Percentiles rank a stretch among this genome's conserved stretches.
phyloP scores from a whole-genome alignment of 208 protist species.

The Acanthamoeba lenticulata region DNA sequence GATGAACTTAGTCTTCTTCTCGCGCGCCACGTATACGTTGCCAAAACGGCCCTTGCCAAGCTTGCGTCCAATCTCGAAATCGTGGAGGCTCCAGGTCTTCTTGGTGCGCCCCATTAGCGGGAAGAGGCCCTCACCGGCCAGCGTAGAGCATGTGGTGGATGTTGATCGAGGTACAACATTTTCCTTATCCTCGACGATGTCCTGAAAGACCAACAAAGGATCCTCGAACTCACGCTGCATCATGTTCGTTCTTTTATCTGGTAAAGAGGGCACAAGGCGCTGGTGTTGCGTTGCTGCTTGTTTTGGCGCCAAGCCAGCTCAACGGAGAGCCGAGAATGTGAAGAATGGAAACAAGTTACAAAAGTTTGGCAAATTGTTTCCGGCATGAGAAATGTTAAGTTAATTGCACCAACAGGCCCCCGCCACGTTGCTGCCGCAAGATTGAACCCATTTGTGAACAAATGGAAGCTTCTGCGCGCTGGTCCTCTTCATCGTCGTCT shows the following conservation, averaged over 20 bases:
- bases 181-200: background rate
- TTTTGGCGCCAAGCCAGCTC: too few species aligned
- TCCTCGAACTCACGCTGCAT: background rate
- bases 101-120: background rate
- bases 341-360: too few species aligned
- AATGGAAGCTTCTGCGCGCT: too few species aligned
- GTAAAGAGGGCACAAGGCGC: too few species aligned
- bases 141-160: background rate
- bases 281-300: too few species aligned
- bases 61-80: slow-evolving; percentile 95
- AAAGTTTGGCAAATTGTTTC: too few species aligned
- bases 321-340: too few species aligned
- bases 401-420: too few species aligned
- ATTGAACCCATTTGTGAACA: too few species aligned
- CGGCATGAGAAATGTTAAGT: too few species aligned
- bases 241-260: background rate
- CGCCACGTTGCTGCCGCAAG: too few species aligned
- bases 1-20: slow-evolving; percentile 97
- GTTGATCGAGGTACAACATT: background rate
- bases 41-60: slow-evolving; percentile 98
- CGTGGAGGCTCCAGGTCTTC: slow-evolving; percentile 81
- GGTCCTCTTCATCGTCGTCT: too few species aligned
- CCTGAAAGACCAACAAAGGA: background rate
- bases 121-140: background rate
- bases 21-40: slow-evolving; percentile 97